Base-by-base conservation (phyloP, 2,329 filamentous ascomycete genomes). In the Arthrobotrys megalospora region DNA sequence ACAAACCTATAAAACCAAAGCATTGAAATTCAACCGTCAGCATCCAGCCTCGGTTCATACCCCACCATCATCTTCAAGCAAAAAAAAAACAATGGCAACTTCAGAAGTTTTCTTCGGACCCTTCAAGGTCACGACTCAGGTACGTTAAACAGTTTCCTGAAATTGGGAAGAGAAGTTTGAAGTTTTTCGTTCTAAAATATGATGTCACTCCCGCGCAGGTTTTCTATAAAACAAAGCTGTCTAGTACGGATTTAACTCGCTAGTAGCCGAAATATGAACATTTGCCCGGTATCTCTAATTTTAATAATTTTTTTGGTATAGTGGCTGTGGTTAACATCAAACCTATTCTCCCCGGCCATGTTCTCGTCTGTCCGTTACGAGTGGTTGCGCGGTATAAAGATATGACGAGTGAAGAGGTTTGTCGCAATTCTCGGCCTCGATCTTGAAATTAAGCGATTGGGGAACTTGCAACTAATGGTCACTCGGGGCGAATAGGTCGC, bases 271-370 rank as follows among this genome's bases (percentile, higher is more conserved):
- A n/a, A 19, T 50, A 28, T 41, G 16, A 32, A 47, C 19, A 32
- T 7, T 52, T 21, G 10, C 45, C n/a, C 21, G 11, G 21, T 19
- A 36, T 8, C 14, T 58, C 45, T 55, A 43, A 76, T 45, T 6
- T 58, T n/a, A 43, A 32, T 5, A 14, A 8, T 12, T 12, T 32
- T 16, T 8, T 8, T 4, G 6, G 19, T 47, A 28, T 60, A 78
- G 68, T 94, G 86, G 94, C 93, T 67, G 88, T 98, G 80, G 94
- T 98, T 73, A 99, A 99, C 86, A 90, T 98, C 83, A 97, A 97
- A 85, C 96, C 96, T 24, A 89, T 99, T 43, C 88, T 97, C 1
- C 94, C 94, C 0, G 96, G 96, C 72, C 96, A 99, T 86, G 91
- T 98, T 79, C 92, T 99, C 36, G 89, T 99, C 79, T 97, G 92